Conservation (phyloP, 768 basidiomycete species). For the Phylloporus arenicola region DNA sequence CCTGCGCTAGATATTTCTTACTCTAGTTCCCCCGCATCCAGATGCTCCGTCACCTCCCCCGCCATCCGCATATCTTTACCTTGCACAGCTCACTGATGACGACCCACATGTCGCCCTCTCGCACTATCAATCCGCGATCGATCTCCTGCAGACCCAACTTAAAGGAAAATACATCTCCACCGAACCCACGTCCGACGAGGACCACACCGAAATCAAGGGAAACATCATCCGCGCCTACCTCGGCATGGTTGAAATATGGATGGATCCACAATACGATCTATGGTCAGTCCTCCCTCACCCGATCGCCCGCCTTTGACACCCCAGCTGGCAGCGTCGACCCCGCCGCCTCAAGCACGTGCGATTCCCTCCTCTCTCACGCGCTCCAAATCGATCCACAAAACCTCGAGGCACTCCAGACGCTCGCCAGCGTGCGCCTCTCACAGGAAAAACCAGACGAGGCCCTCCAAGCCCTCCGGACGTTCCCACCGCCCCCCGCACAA, state of each 20-base stretch:
- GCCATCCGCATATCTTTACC: slow-evolving; percentile 80
- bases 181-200: slow-evolving; percentile 29
- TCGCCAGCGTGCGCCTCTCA: slow-evolving; percentile 86
- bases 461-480: slow-evolving; percentile 31
- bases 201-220: slow-evolving; percentile 48
- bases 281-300: slow-evolving; percentile 45
- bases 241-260: slow-evolving; percentile 94
- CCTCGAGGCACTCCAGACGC: slow-evolving; percentile 69
- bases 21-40: slow-evolving; percentile 53
- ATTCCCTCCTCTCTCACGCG: slow-evolving; percentile 67
- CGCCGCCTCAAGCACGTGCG: slow-evolving; percentile 76
- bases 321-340: slow-evolving; percentile 62
- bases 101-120: slow-evolving; percentile 68
- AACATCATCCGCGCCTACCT: slow-evolving; percentile 77
- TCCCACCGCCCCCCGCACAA: slow-evolving; percentile 13
- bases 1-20: slow-evolving; percentile 53
- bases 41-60: slow-evolving; percentile 55
- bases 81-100: slow-evolving; percentile 78
- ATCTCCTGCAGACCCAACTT: slow-evolving; percentile 58
- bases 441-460: slow-evolving; percentile 84
- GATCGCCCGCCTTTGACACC: background rate
- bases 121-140: slow-evolving; percentile 78
- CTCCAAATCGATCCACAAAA: slow-evolving; percentile 69
- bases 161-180: slow-evolving; percentile 64
- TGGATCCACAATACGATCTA: slow-evolving; percentile 84